Conservation (phyloP, 2,329 filamentous ascomycete species). For the Microthyrium microscopicum region DNA sequence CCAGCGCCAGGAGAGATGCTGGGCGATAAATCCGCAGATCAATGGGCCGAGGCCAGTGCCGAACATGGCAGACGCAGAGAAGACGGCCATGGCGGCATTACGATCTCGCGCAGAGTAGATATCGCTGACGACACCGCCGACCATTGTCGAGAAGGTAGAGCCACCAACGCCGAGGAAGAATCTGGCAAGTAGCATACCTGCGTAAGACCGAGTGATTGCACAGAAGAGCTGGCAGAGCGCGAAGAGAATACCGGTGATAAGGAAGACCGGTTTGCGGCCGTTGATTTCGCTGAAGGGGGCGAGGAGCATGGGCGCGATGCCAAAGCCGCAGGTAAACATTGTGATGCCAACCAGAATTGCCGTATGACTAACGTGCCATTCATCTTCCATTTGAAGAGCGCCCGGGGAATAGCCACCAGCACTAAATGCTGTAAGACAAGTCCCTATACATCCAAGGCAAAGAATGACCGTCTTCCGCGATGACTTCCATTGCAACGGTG, state of each 20-base stretch:
- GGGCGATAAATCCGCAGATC: conserved; percentile 50
- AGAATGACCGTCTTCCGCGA: conserved; percentile 55
- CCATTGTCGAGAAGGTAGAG: conserved; percentile 71
- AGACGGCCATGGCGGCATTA: conserved; percentile 81
- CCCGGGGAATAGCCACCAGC: conserved; percentile 68
- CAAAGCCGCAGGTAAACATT: conserved; percentile 67
- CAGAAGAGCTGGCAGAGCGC: conserved; percentile 56
- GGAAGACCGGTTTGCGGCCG: conserved; percentile 69
- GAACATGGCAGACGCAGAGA: conserved; percentile 60
- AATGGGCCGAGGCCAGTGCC: conserved; percentile 70
- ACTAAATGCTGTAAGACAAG: conserved; percentile 61
- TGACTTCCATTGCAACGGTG: conserved; percentile 58
- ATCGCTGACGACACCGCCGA: conserved; percentile 78
- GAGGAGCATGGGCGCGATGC: conserved; percentile 68
- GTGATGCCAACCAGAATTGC: conserved; percentile 63
- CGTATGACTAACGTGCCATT: conserved; percentile 49
- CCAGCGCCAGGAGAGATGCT: conserved; percentile 62
- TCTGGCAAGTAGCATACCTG: conserved; percentile 58
- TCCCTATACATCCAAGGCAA: conserved; percentile 58
- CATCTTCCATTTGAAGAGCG: conserved; percentile 42
- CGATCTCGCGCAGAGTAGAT: conserved; percentile 63
- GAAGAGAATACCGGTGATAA: conserved; percentile 55
- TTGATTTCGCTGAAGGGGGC: conserved; percentile 82
- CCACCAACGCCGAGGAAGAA: conserved; percentile 65
- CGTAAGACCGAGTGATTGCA: conserved; percentile 50